These are phyloP conservation scores for Termitomyces heimii DNA, from an alignment of 768 basidiomycete species.

Conservation along the genomic window DNA sequence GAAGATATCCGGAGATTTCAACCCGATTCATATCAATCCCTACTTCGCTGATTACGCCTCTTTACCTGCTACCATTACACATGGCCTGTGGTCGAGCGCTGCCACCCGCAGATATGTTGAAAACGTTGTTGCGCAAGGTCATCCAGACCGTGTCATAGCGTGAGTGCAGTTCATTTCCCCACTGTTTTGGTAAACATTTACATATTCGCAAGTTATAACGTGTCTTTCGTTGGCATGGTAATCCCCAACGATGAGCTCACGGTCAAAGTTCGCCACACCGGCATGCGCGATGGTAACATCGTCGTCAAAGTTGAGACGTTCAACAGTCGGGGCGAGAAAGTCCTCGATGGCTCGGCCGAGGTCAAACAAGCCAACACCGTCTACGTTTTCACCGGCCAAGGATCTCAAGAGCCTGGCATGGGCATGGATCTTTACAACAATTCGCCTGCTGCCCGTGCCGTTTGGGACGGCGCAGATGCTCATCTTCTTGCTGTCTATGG, in stretches of 20 bases:
- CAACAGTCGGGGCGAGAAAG: constrained; percentile 85
- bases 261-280: constrained; percentile 84
- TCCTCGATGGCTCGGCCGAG: constrained; percentile 88
- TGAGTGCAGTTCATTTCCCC: constrained; percentile 34
- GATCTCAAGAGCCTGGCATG: constrained; percentile 98
- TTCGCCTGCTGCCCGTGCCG: constrained; percentile 90
- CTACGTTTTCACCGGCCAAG: constrained; percentile 98
- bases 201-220: constrained; percentile 62
- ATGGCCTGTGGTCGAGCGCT: constrained; percentile 96
- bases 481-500: constrained; percentile 94
- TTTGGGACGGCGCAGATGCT: constrained; percentile 95
- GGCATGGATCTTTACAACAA: constrained; percentile 96
- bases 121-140: constrained; percentile 88
- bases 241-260: constrained; percentile 83
- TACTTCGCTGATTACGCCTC: constrained; percentile 95
- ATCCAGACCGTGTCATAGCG: constrained; percentile 86
- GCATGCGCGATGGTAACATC: constrained; percentile 91
- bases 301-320: constrained; percentile 84
- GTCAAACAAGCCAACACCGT: constrained; percentile 89
- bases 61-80: constrained; percentile 94
- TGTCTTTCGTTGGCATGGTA: constrained; percentile 96
- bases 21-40: constrained; percentile 97
- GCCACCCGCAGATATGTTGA: constrained; percentile 92
- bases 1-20: constrained; percentile 94
- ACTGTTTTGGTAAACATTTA: not conserved